These are phyloP conservation scores for Aspergillus nomiae DNA, from an alignment of 2,329 filamentous ascomycete species.

Conservation along the genomic window DNA sequence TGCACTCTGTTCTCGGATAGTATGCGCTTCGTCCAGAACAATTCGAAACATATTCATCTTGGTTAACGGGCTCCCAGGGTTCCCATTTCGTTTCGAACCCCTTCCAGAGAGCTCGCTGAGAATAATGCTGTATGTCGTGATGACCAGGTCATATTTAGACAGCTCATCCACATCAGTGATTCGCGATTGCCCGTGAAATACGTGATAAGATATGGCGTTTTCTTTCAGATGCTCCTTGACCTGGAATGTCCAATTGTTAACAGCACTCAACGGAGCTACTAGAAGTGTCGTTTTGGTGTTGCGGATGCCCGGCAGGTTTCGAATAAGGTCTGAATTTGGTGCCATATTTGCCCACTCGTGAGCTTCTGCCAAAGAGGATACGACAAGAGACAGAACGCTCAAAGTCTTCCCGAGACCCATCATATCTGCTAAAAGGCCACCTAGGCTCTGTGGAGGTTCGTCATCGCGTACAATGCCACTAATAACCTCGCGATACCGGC, in stretches of 20 bases:
- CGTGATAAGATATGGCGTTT: slow-evolving; percentile 68
- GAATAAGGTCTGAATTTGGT: slow-evolving; percentile 48
- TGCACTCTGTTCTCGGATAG: slow-evolving; percentile 83
- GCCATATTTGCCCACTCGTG: slow-evolving; percentile 59
- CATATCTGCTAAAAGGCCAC: slow-evolving; percentile 79
- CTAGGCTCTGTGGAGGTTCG: slow-evolving; percentile 67
- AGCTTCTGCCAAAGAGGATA: slow-evolving; percentile 65
- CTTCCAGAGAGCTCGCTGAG: slow-evolving; percentile 73
- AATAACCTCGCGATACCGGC: slow-evolving; percentile 78
- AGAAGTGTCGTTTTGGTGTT: slow-evolving; percentile 83
- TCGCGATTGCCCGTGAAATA: slow-evolving; percentile 83
- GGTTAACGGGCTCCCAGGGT: slow-evolving; percentile 67
- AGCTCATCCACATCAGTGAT: slow-evolving; percentile 70
- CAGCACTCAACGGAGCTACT: slow-evolving; percentile 84
- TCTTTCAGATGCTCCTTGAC: slow-evolving; percentile 77
- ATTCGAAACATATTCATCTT: slow-evolving; percentile 91
- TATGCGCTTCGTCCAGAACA: slow-evolving; percentile 91
- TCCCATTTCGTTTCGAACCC: slow-evolving; percentile 59
- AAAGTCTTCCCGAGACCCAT: slow-evolving; percentile 89
- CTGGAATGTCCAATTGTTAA: slow-evolving; percentile 94
- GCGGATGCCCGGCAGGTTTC: slow-evolving; percentile 39
- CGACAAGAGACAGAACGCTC: slow-evolving; percentile 78
- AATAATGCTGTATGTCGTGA: slow-evolving; percentile 91
- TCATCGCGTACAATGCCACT: slow-evolving; percentile 67
- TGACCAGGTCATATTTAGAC: slow-evolving; percentile 75